These are phyloP conservation scores for Mucor lusitanicus DNA, from an alignment of 371 early-diverging fungal species.

Conservation along the genomic window DNA sequence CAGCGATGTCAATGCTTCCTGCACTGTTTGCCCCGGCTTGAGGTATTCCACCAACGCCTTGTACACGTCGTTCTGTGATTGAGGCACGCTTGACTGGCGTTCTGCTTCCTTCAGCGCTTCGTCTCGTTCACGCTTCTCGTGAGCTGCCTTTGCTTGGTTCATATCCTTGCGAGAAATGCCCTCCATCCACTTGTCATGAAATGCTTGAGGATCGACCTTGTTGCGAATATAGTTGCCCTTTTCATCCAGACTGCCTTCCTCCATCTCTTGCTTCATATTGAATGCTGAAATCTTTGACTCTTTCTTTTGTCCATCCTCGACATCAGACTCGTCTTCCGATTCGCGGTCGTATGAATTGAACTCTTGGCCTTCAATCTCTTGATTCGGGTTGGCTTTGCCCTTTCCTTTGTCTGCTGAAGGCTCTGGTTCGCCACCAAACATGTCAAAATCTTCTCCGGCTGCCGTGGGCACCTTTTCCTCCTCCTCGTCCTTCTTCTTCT, in stretches of 20 bases:
- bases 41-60: conserved; percentile 64
- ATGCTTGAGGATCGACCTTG: conserved; percentile 78
- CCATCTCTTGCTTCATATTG: conserved; percentile 87
- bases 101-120: conserved; percentile 57
- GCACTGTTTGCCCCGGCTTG: conserved; percentile 73
- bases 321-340: conserved; percentile 46
- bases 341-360: conserved; percentile 41
- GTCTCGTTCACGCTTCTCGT: conserved; percentile 55
- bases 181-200: conserved; percentile 90
- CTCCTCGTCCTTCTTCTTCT: conserved; percentile 15
- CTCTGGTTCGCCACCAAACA: conserved; percentile 56
- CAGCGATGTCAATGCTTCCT: conserved; percentile 65
- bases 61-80: conserved; percentile 58
- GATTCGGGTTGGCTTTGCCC: conserved; percentile 26
- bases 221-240: conserved; percentile 81
- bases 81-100: conserved; percentile 44
- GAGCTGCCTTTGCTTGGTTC: conserved; percentile 69
- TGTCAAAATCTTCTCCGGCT: conserved; percentile 55
- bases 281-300: conserved; percentile 77
- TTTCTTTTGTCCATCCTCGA: conserved; percentile 53
- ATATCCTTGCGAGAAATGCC: conserved; percentile 81
- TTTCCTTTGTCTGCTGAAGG: conserved; percentile 18
- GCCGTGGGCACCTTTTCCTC: conserved; percentile 21
- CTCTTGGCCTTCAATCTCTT: conserved; percentile 61
- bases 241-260: conserved; percentile 86